Base-by-base conservation (phyloP, 345 rosid species). In the Laguncularia racemosa region DNA sequence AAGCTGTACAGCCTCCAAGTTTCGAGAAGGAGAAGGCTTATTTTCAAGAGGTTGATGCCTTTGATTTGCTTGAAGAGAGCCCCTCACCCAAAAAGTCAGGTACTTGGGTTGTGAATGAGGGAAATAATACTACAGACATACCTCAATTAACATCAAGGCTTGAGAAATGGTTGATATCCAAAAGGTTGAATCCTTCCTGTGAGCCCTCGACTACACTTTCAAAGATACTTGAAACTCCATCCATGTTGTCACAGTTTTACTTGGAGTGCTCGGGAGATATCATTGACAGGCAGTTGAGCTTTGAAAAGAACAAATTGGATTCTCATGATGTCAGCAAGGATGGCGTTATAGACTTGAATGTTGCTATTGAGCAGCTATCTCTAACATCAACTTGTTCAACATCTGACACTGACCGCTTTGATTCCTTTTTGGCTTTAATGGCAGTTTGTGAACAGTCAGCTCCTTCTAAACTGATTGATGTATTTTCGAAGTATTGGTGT, bases 41-140 rank as follows among this genome's bases (percentile, higher is more conserved):
- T 60, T 93, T 89, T 75, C 53, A 77, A 52, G 92, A 89, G 68
- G 87, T 93, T 62, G 99, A 89, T 83, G 97, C 86, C 44, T 89
- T 89, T 54, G 92, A 89, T 73, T 76, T 93, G 76, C 58, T 80
- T 45, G 99, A 93, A 71, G 99, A 93, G 82, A 93, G 99, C 71
- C 97, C 99, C 16, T 93, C 99, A n/a, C 99, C 99, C 11, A 89
- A 93, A 58, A 77, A 67, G 46, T 61, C 60, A 58, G 57, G 63
- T 70, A 89, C 91, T 43, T 89, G 99, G 97, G 73, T 72, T 45
- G 60, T 56, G 15, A 74, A 84, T 57, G 71, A 72, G 23, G 80
- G 73, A 77, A 65, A 56, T 69, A 77, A 79, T 55, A 17, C 45
- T 48, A 59, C 50, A 43, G 56, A 63, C 58, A 33, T 84, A 55